Conservation (phyloP, 495 filamentous ascomycete genomes). For the Penicillium nucicola region DNA sequence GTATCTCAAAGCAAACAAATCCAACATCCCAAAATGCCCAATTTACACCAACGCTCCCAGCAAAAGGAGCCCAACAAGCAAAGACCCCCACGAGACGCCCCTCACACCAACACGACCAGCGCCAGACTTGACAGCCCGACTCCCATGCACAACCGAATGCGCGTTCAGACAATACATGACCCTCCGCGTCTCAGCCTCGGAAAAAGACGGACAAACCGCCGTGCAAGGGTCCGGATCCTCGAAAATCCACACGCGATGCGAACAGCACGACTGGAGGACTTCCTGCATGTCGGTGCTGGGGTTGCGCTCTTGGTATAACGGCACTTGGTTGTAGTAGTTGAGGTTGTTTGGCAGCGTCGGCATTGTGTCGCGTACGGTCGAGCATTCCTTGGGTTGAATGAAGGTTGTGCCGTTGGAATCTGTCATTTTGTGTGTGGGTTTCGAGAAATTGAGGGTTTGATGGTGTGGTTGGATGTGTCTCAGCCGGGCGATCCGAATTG, state of each 20-base stretch:
- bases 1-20: conserved; percentile 3
- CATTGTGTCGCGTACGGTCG: conserved; percentile 6
- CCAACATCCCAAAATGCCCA: conserved; percentile 10
- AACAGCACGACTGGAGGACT: conserved; percentile 11
- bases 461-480: background rate
- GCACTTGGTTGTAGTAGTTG: conserved; percentile 15
- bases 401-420: background rate
- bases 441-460: background rate
- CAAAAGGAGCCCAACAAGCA: conserved; percentile 7
- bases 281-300: conserved; percentile 2
- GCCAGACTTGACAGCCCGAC: background rate
- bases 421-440: background rate
- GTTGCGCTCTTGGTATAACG: conserved; percentile 14
- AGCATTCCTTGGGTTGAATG: conserved; percentile 12
- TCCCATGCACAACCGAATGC: conserved; percentile 7
- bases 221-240: conserved; percentile 17
- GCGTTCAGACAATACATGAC: conserved; percentile 20
- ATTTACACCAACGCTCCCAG: conserved; percentile 2
- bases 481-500: background rate
- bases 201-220: conserved; percentile 12
- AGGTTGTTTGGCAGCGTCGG: conserved; percentile 3
- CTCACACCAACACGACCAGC: background rate
- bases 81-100: background rate
- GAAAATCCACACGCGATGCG: conserved; percentile 7
- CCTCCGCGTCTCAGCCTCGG: conserved; percentile 2